Evolutionary conservation across 129 eudicot genomes (phyloP).

Genomic region (Sambucus nigra): DNA sequence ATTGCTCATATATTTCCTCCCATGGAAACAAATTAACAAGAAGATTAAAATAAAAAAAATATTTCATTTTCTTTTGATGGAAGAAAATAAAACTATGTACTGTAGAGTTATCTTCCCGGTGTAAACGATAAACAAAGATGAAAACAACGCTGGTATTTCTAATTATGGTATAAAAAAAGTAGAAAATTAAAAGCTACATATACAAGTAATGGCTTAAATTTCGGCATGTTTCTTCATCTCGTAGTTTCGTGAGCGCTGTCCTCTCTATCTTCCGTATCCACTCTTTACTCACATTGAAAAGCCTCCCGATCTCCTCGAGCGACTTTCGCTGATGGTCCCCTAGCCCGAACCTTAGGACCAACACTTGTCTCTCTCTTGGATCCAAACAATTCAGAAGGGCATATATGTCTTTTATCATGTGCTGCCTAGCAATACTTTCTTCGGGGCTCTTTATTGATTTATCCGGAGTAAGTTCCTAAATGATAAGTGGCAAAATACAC

Average conservation of each 20-base stretch:
- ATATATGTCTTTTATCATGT: slow-evolving; percentile 45
- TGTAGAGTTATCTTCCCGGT: too few relatives aligned
- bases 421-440: slow-evolving; percentile 41
- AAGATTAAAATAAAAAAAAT: too few relatives aligned
- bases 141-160: too few relatives aligned
- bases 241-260: slow-evolving; percentile 54
- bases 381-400: slow-evolving; percentile 40
- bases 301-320: slow-evolving; percentile 68
- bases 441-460: slow-evolving; percentile 49
- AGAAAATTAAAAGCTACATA: slow-evolving; percentile 16
- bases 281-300: slow-evolving; percentile 66
- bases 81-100: too few relatives aligned
- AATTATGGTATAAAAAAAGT: too few relatives aligned
- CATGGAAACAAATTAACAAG: too few relatives aligned
- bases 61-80: too few relatives aligned
- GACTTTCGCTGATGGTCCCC: slow-evolving; percentile 47
- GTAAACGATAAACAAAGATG: too few relatives aligned
- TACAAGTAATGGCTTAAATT: slow-evolving; percentile 49
- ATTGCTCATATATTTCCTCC: too few relatives aligned
- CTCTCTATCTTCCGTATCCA: slow-evolving; percentile 79
- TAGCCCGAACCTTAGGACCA: slow-evolving; percentile 59
- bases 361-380: slow-evolving; percentile 47
- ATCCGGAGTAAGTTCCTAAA: slow-evolving; percentile 69
- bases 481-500: background rate
- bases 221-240: slow-evolving; percentile 34